phyloP scores from a whole-genome alignment of 2,329 filamentous ascomycete genomes.

The Leptographium radiaticola region DNA sequence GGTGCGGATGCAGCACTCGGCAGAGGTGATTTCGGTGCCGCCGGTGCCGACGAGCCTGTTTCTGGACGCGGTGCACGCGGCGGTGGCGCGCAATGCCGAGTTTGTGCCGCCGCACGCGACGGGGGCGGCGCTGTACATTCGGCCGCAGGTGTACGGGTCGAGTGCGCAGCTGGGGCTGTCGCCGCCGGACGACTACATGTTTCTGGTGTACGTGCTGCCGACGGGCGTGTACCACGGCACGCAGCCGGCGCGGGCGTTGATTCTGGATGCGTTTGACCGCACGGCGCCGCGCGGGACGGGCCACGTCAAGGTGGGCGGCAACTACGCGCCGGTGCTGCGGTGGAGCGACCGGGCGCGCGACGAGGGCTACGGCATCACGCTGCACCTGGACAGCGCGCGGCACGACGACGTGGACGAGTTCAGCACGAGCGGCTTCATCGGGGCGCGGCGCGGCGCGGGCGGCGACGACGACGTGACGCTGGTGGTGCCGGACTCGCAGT shows the following conservation, averaged over 20 bases:
- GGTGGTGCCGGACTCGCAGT: slow-evolving; percentile 76
- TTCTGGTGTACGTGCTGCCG: slow-evolving; percentile 79
- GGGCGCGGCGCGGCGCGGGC: slow-evolving; percentile 42
- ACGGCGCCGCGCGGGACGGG: slow-evolving; percentile 85
- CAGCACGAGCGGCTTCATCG: slow-evolving; percentile 86
- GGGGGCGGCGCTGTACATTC: slow-evolving; percentile 84
- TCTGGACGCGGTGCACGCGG: slow-evolving; percentile 60
- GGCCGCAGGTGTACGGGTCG: slow-evolving; percentile 77
- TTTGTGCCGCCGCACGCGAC: slow-evolving; percentile 84
- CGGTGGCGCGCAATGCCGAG: slow-evolving; percentile 77
- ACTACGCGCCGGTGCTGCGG: slow-evolving; percentile 84
- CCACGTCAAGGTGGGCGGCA: slow-evolving; percentile 86
- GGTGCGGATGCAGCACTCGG: slow-evolving; percentile 69
- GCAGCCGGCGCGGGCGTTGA: slow-evolving; percentile 72
- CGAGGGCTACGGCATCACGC: slow-evolving; percentile 82
- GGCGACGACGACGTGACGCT: slow-evolving; percentile 49
- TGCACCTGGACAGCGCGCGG: slow-evolving; percentile 79
- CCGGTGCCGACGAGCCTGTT: slow-evolving; percentile 66
- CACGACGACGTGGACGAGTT: slow-evolving; percentile 90
- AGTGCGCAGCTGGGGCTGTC: slow-evolving; percentile 75
- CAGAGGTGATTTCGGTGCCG: slow-evolving; percentile 72
- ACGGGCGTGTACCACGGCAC: slow-evolving; percentile 90
- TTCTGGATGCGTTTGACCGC: slow-evolving; percentile 88
- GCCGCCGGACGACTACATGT: slow-evolving; percentile 84
- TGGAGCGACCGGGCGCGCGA: slow-evolving; percentile 71